Conservation (phyloP, 345 rosid species). For the Eucalyptus urophylla region DNA sequence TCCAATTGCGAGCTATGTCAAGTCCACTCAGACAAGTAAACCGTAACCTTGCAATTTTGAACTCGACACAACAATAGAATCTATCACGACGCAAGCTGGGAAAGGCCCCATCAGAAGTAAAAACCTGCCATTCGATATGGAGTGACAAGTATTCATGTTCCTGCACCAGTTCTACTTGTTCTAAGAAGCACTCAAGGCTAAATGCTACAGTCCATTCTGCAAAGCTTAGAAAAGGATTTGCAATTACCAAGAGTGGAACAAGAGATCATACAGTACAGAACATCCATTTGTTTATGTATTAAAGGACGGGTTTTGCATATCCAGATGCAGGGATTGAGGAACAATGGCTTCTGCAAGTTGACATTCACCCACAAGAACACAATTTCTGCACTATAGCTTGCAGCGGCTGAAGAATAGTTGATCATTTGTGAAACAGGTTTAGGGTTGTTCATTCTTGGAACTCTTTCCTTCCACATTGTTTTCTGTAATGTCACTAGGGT, state of each 20-base stretch:
- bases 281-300: background rate
- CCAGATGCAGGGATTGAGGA: background rate
- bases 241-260: background rate
- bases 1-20: background rate
- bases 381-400: background rate
- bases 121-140: background rate
- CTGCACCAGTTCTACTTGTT: background rate
- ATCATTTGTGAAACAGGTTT: background rate
- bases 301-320: background rate
- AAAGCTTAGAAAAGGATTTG: background rate
- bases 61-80: background rate
- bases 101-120: background rate
- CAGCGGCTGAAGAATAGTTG: background rate
- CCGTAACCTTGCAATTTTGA: background rate
- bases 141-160: background rate
- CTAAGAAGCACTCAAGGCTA: background rate
- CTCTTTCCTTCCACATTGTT: background rate
- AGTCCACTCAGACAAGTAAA: background rate
- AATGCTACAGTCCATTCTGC: background rate
- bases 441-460: conserved; percentile 3
- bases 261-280: background rate
- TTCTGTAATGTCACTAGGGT: conserved; percentile 28
- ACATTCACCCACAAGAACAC: background rate
- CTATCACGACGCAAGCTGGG: background rate
- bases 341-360: background rate